A percentile compares a stretch with the other conserved stretches of the same genome.
phyloP scores from a whole-genome alignment of 2,329 filamentous ascomycete species.

The Pseudogymnoascus sp. region DNA sequence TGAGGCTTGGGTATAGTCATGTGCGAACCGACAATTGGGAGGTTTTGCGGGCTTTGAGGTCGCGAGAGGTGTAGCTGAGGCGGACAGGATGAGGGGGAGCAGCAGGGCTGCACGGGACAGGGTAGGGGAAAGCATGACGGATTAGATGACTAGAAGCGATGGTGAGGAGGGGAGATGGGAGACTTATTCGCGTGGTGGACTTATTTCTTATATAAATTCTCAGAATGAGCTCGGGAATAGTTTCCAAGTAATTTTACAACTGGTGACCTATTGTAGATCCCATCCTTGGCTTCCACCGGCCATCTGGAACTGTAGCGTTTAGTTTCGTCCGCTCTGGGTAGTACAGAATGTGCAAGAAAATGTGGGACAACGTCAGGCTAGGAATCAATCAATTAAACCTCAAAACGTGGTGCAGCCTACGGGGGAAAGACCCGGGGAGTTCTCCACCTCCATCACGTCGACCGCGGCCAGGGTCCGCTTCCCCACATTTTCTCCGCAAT shows the following conservation, averaged over 20 bases:
- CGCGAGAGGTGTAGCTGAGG: neutral
- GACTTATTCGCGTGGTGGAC: neutral
- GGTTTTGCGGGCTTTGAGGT: slow-evolving; percentile 9
- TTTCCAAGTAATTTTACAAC: neutral
- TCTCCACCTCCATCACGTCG: neutral
- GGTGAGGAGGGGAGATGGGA: neutral
- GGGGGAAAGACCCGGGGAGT: neutral
- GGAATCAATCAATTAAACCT: neutral
- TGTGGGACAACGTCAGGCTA: neutral
- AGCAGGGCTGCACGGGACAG: neutral
- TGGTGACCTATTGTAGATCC: neutral
- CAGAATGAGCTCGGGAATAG: neutral
- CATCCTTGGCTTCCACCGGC: neutral
- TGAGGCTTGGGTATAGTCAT: slow-evolving; percentile 19
- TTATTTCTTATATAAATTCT: neutral
- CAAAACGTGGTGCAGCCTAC: neutral
- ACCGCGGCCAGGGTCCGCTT: neutral
- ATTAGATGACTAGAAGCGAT: neutral
- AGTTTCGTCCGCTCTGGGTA: neutral
- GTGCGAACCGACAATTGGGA: slow-evolving; percentile 21
- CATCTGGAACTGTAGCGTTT: neutral
- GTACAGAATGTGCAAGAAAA: neutral
- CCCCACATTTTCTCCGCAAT: neutral
- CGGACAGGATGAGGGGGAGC: neutral
- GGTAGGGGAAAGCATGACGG: neutral